Base-by-base conservation (phyloP, 768 basidiomycete species). In the Phylloporus sp. region DNA sequence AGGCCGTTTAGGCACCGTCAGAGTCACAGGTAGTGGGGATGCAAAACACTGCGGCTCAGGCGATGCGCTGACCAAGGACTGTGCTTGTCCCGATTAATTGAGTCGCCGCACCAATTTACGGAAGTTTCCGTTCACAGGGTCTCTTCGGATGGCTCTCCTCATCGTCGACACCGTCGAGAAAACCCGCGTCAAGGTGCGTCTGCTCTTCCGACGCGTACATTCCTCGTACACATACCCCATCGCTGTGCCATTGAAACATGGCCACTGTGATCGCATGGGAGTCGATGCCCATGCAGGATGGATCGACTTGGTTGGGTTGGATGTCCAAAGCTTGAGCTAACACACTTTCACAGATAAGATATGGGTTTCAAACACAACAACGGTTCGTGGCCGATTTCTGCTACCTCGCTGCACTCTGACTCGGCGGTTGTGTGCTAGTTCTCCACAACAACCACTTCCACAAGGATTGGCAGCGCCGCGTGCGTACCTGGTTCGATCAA, bases 401-500 rank as follows among this genome's bases (percentile, higher is more conserved):
- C 72, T 62, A 66, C 10, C 16, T 45, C 23, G 0, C 18, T 31
- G 31, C n/a, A 5, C 24, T 36, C 60, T 63, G 42, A 67, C 49
- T 23, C 23, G 38, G 18, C 28, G 29, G 28, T 10, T 18, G 28
- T 54, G 28, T 57, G 43, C 52, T 42, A 89, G 91, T 90, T 77
- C 90, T 95, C 73, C 93, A 84, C 76, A 81, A 73, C 64, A 94
- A 94, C 75, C 93, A 97, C 72, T 94, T 94, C 83, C 91, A 85
- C 79, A 98, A 98, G 85, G 95, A 98, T 73, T 98, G 95, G 95
- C 95, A 98, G 74, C 81, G 86, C 68, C 88, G 88, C 59, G 93
- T 95, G 64, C 87, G 87, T 74, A 95, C 92, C 69, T 94, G 95
- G 95, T 98, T 98, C 72, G 90, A 98, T 80, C 97, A 99, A 76